Evolutionary conservation across 345 rosid species (phyloP).

Genomic region (Eucalyptus albens): DNA sequence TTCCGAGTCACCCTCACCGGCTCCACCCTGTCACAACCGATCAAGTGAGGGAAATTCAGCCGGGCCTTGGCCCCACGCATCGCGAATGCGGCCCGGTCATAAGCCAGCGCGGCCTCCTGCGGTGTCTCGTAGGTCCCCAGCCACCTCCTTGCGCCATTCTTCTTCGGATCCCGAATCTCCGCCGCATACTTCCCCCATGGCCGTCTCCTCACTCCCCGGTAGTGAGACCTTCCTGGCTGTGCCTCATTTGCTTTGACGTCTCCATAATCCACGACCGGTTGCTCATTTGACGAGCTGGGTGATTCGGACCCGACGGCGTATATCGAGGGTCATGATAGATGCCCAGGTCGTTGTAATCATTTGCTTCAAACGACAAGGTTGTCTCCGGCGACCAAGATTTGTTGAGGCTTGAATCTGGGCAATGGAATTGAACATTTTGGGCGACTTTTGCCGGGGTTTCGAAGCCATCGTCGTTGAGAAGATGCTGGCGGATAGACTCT

Average conservation of each 20-base stretch:
- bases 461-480: not conserved
- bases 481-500: not conserved
- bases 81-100: not conserved
- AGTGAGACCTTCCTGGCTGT: not conserved
- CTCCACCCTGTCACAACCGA: not conserved
- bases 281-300: not conserved
- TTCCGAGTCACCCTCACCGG: not conserved
- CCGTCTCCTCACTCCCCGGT: conserved; percentile 11
- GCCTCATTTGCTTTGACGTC: not conserved
- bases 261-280: not conserved
- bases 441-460: not conserved
- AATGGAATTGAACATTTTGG: not conserved
- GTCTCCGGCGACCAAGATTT: not conserved
- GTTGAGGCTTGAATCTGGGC: not conserved
- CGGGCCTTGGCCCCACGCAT: not conserved
- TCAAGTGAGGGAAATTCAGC: not conserved
- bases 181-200: conserved; percentile 79
- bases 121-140: conserved; percentile 59
- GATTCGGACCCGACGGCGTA: not conserved
- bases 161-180: conserved; percentile 63
- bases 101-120: conserved; percentile 28
- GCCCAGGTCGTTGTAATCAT: not conserved
- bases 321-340: not conserved
- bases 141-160: conserved; percentile 59
- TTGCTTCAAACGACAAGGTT: not conserved